A percentile compares a stretch with the other conserved stretches of the same genome.
Evolutionary conservation across 2,329 filamentous ascomycete genomes (phyloP).

Genomic region (Penicillium sp.): DNA sequence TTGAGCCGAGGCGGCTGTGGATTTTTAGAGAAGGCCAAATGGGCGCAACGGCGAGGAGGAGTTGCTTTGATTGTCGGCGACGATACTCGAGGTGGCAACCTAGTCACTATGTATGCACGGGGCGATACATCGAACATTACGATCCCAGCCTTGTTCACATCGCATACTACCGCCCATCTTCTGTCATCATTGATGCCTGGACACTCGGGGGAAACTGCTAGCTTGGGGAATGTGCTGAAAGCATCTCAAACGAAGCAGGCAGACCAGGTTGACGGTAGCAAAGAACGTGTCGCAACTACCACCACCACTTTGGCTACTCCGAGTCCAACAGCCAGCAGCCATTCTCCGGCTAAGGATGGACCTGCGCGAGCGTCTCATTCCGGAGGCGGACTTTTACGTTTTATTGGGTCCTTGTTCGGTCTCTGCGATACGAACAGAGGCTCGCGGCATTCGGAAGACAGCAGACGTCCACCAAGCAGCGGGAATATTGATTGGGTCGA

Average conservation of each 20-base stretch:
- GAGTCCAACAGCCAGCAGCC: slow-evolving; percentile 33
- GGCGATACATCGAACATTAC: slow-evolving; percentile 93
- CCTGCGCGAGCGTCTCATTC: slow-evolving; percentile 17
- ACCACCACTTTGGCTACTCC: slow-evolving; percentile 31
- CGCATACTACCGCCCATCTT: slow-evolving; percentile 87
- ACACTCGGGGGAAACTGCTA: slow-evolving; percentile 60
- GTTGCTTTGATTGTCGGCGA: slow-evolving; percentile 91
- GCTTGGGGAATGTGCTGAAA: slow-evolving; percentile 57
- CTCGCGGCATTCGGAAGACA: slow-evolving; percentile 44
- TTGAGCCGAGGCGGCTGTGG: slow-evolving; percentile 91
- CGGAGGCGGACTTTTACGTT: slow-evolving; percentile 40
- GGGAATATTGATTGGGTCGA: slow-evolving; percentile 71
- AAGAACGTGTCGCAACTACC: slow-evolving; percentile 24
- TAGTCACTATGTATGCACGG: slow-evolving; percentile 98
- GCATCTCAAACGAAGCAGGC: slow-evolving; percentile 44
- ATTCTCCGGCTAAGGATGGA: slow-evolving; percentile 18
- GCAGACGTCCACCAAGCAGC: slow-evolving; percentile 65
- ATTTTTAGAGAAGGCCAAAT: slow-evolving; percentile 95
- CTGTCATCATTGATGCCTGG: slow-evolving; percentile 80
- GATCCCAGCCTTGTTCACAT: slow-evolving; percentile 92
- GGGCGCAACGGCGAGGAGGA: slow-evolving; percentile 87
- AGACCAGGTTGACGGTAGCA: slow-evolving; percentile 20
- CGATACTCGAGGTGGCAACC: slow-evolving; percentile 77
- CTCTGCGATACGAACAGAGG: slow-evolving; percentile 32
- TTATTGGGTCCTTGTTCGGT: slow-evolving; percentile 45